These are phyloP conservation scores for Collybia sordida DNA, from an alignment of 768 basidiomycete species.

Conservation along the genomic window DNA sequence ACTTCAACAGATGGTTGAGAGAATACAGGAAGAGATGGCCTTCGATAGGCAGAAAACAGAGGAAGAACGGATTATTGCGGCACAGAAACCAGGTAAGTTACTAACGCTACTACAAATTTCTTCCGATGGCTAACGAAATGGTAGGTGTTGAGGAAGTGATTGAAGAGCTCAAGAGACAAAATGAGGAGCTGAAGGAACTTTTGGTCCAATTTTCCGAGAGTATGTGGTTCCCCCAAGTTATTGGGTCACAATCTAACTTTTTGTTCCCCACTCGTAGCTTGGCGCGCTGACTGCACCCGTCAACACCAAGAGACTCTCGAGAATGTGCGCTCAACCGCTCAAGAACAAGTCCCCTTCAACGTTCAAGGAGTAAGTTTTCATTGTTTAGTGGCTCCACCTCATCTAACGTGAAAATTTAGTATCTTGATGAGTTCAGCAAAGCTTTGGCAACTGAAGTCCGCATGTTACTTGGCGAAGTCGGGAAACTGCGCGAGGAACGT, in stretches of 20 bases:
- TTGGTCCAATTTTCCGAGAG: constrained; percentile 56
- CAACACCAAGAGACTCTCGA: constrained; percentile 69
- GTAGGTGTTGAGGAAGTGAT: constrained; percentile 63
- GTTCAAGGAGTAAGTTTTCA: constrained; percentile 67
- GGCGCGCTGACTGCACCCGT: constrained; percentile 62
- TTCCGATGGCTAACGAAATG: not conserved
- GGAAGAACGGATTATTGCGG: constrained; percentile 51
- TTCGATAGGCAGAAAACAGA: constrained; percentile 50
- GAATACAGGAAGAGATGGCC: constrained; percentile 55
- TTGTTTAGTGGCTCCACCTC: not conserved
- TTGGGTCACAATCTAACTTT: constrained; percentile 4
- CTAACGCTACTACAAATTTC: not conserved
- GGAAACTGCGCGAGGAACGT: constrained; percentile 77
- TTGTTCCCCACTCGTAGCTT: constrained; percentile 37
- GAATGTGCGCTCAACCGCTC: constrained; percentile 68
- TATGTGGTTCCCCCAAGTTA: constrained; percentile 29
- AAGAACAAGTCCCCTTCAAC: constrained; percentile 80
- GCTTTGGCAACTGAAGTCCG: constrained; percentile 82
- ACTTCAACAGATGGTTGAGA: constrained; percentile 59
- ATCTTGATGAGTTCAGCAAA: constrained; percentile 86
- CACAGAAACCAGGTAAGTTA: constrained; percentile 55
- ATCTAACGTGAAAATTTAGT: constrained; percentile 39
- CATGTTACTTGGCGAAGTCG: constrained; percentile 80
- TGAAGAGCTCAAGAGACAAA: constrained; percentile 58
- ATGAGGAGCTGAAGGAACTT: constrained; percentile 56